Evolutionary conservation across 371 early-diverging fungal genomes (phyloP).

Genomic region (Mortierella sp.): DNA sequence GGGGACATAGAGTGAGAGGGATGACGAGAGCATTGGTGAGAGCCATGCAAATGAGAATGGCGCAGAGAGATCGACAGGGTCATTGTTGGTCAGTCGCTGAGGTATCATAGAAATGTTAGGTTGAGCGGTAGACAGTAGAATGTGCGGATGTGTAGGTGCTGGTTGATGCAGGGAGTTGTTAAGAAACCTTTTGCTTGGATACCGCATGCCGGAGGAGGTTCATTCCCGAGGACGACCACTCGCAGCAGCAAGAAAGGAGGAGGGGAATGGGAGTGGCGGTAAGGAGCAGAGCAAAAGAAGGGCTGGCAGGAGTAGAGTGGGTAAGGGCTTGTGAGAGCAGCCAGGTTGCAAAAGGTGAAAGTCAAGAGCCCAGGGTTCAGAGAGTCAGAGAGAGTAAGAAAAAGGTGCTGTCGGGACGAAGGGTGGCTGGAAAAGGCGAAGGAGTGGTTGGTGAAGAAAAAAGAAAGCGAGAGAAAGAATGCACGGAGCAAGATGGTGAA

Average conservation of each 20-base stretch:
- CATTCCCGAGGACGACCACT: slow-evolving; percentile 14
- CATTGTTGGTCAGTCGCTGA: neutral
- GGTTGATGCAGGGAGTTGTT: neutral
- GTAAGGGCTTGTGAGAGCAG: neutral
- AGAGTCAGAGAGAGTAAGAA: no score
- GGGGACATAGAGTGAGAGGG: neutral
- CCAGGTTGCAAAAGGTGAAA: neutral
- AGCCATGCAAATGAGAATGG: neutral
- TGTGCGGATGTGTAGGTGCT: neutral
- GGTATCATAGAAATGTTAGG: neutral
- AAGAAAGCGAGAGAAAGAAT: neutral
- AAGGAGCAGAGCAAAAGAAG: neutral
- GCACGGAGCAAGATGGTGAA: neutral
- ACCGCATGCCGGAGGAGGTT: slow-evolving; percentile 52
- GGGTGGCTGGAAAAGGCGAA: neutral
- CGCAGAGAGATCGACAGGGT: neutral
- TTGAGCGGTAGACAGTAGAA: neutral
- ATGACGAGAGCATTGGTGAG: neutral
- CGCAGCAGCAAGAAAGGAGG: slow-evolving; percentile 3
- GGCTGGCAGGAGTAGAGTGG: neutral
- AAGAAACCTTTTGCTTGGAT: slow-evolving; percentile 45
- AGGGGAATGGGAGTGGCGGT: neutral
- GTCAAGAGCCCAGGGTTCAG: slow-evolving; percentile 4
- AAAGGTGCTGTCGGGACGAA: neutral
- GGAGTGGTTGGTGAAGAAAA: neutral